Conservation (phyloP, 768 basidiomycete genomes). For the Gelatoporia subvermispora region DNA sequence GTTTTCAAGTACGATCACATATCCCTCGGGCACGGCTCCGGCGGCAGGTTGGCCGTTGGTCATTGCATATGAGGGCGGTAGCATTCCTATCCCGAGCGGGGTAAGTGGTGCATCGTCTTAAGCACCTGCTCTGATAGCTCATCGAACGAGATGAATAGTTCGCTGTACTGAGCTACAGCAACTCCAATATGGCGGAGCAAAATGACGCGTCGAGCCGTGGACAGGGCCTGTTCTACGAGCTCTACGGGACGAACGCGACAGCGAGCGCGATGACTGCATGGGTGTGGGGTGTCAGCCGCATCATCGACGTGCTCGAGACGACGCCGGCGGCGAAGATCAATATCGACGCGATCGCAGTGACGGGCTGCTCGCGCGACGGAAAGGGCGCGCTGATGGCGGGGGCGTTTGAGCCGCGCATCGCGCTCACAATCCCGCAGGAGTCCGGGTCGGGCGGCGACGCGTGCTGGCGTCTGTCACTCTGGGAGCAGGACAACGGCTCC, state of each 20-base stretch:
- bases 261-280: slow-evolving; percentile 56
- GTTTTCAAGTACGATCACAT: slow-evolving; percentile 42
- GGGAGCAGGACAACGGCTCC: slow-evolving; percentile 37
- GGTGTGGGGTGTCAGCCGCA: slow-evolving; percentile 57
- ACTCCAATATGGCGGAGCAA: slow-evolving; percentile 51
- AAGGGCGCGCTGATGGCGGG: slow-evolving; percentile 58
- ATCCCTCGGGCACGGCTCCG: slow-evolving; percentile 39
- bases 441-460: slow-evolving; percentile 56
- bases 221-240: slow-evolving; percentile 50
- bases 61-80: slow-evolving; percentile 46
- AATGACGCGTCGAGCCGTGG: slow-evolving; percentile 42
- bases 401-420: slow-evolving; percentile 54
- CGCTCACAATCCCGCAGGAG: slow-evolving; percentile 58
- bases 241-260: slow-evolving; percentile 43
- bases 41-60: slow-evolving; percentile 39
- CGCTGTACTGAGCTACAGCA: slow-evolving; percentile 48
- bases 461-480: slow-evolving; percentile 57
- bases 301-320: slow-evolving; percentile 55
- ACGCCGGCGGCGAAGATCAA: slow-evolving; percentile 45
- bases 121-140: slow-evolving; percentile 14
- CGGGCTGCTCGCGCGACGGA: slow-evolving; percentile 57
- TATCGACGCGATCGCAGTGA: slow-evolving; percentile 44
- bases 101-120: slow-evolving; percentile 12
- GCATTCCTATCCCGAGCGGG: slow-evolving; percentile 26
- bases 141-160: slow-evolving; percentile 27